These are phyloP conservation scores for Thalassiosira oceanica DNA, from an alignment of 352 stramenopile species.

Conservation along the genomic window DNA sequence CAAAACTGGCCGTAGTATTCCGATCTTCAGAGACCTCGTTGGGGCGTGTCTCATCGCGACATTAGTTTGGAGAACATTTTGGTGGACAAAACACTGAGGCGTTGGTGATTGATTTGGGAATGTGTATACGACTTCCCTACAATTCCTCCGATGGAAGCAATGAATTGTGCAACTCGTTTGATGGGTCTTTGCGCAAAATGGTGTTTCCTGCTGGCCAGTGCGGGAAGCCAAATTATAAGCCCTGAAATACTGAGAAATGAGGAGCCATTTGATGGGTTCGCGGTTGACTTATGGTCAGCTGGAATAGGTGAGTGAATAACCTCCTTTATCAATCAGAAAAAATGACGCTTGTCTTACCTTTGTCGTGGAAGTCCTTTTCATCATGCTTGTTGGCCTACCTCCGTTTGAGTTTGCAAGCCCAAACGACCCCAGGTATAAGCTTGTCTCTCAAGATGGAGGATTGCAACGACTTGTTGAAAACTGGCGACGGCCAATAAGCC, in stretches of 20 bases:
- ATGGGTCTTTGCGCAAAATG: conserved; percentile 41
- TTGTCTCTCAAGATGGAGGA: conserved; percentile 63
- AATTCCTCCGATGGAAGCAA: conserved; percentile 29
- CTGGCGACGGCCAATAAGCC: conserved; percentile 51
- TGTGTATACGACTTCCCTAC: conserved; percentile 78
- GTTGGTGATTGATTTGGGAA: conserved; percentile 83
- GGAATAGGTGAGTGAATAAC: too few relatives aligned
- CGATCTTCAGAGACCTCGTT: too few relatives aligned
- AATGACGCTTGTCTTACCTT: too few relatives aligned
- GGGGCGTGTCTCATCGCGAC: conserved; percentile 85
- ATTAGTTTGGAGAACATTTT: conserved; percentile 95
- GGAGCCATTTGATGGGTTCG: conserved; percentile 86
- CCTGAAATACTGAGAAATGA: conserved; percentile 85
- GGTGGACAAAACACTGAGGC: conserved; percentile 75
- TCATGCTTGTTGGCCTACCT: conserved; percentile 89
- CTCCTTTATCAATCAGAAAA: too few relatives aligned
- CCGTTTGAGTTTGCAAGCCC: conserved; percentile 87
- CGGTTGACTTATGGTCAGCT: conserved; percentile 90
- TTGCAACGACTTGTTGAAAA: conserved; percentile 53
- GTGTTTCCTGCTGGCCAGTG: conserved; percentile 63
- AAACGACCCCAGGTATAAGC: conserved; percentile 87
- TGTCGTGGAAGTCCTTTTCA: too few relatives aligned
- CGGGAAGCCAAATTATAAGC: conserved; percentile 93
- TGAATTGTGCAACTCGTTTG: conserved; percentile 21
- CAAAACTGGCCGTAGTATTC: too few relatives aligned